A percentile compares a stretch with the other conserved stretches of the same genome.
Conservation (phyloP, 495 filamentous ascomycete species). For the Thermochaetoides thermophila region DNA sequence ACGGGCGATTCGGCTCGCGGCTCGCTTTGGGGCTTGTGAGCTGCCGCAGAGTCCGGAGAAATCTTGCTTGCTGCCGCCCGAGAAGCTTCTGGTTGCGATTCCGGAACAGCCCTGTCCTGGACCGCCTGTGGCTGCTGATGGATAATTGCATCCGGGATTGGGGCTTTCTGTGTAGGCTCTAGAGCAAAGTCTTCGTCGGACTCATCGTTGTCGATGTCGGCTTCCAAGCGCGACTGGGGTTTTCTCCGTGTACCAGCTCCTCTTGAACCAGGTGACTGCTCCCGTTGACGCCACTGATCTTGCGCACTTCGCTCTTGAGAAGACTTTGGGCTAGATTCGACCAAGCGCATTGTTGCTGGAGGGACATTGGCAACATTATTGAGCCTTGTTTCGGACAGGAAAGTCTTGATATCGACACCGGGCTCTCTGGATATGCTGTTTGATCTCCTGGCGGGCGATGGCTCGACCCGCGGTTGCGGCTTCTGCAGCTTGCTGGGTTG, state of each 20-base stretch:
- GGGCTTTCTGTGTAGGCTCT: slow-evolving; percentile 12
- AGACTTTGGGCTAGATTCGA: slow-evolving; percentile 37
- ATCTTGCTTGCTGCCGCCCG: slow-evolving; percentile 9
- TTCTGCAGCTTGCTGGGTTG: slow-evolving; percentile 66
- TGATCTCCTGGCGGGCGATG: slow-evolving; percentile 36
- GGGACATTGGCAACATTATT: slow-evolving; percentile 30
- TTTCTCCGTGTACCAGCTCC: slow-evolving; percentile 16
- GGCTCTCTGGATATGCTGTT: slow-evolving; percentile 6
- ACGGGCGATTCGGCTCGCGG: slow-evolving; percentile 65
- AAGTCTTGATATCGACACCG: slow-evolving; percentile 17
- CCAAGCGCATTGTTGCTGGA: slow-evolving; percentile 44
- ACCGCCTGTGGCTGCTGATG: too few relatives aligned
- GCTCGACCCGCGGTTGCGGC: slow-evolving; percentile 36
- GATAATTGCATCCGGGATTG: slow-evolving; percentile 5
- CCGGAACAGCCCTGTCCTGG: too few relatives aligned
- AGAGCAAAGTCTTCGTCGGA: slow-evolving; percentile 24
- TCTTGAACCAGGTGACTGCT: slow-evolving; percentile 13
- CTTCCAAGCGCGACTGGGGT: slow-evolving; percentile 31
- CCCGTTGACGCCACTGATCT: slow-evolving; percentile 15
- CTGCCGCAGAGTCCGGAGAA: neutral
- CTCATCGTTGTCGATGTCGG: too few relatives aligned
- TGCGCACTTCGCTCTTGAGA: slow-evolving; percentile 22
- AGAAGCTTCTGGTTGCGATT: too few relatives aligned
- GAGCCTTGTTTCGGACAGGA: slow-evolving; percentile 24
- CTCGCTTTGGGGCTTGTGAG: slow-evolving; percentile 22